Evolutionary conservation across 441 rosid species (phyloP), one percentile per base, ranked within the genome.

Genomic region (Jatropha multifida): DNA sequence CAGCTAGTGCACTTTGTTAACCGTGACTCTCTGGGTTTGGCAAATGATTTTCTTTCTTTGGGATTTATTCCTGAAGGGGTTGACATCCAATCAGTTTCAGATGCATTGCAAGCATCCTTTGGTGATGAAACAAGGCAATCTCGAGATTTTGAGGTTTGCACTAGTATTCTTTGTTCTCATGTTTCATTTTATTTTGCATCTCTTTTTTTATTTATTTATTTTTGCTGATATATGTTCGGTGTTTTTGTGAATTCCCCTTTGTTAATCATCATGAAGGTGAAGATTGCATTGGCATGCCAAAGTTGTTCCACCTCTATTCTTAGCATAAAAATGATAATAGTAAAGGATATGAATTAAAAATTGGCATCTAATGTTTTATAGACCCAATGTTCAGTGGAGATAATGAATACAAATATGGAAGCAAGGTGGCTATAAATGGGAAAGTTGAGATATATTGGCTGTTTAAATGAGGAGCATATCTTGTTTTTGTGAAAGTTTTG

Each of bases 1-100:
- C 98, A 96, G 99, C 97, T 92, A 75, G 97, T 96, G 85, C 99
- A 96, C 91, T 94, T 88, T 85, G 97, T 96, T 83, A 96, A 96
- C 82, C 98, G 95, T 80, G 99, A 96, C 87, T 90, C 98, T 72
- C 89, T 90, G 86, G 94, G 98, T 86, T 84, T 96, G 90, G 99
- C 99, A 82, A 94, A 92, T 90, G 99, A 94, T 86, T 94, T 89
- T 86, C 95, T 91, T 83, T 94, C 99, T 77, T 87, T 96, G 96
- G 98, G 99, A 78, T 94, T 96, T 90, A 81, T 96, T 80, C 98
- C 99, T 80, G 98, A 94, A 86, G 95, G 94, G 81, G 89, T 82
- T 68, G 92, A 94, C 81, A 75, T 85, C 64, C 89, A 88, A 80
- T 78, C 95, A 80, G 95, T 96, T 82, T 88, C 98, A 9, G 86